A percentile compares a stretch with the other conserved stretches of the same genome.
Conservation (phyloP, 352 stramenopile genomes). For the Phytophthora ohioensis region DNA sequence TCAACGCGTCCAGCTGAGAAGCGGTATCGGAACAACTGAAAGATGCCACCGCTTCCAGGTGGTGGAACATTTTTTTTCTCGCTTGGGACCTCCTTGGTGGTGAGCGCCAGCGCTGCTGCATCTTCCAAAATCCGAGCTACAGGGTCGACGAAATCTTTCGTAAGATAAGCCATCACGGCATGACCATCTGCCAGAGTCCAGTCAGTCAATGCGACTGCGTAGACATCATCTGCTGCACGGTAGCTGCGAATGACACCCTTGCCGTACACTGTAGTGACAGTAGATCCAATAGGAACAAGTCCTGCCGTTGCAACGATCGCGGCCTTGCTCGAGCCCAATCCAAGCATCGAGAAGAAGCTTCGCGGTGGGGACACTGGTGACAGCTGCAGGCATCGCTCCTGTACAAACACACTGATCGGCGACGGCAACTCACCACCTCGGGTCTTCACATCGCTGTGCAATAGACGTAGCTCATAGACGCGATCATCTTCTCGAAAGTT, state of each 20-base stretch:
- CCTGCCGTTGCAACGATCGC: slow-evolving; percentile 5
- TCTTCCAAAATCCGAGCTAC: slow-evolving; percentile 42
- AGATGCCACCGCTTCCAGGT: slow-evolving; percentile 62
- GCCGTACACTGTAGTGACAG: slow-evolving; percentile 66
- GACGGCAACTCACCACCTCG: slow-evolving; percentile 28
- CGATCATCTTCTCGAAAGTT: slow-evolving; percentile 68
- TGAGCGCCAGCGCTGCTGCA: slow-evolving; percentile 45
- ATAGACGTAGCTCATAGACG: slow-evolving; percentile 77
- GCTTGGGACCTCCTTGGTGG: slow-evolving; percentile 22
- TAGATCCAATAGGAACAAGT: slow-evolving; percentile 43
- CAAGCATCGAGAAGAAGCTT: slow-evolving; percentile 77
- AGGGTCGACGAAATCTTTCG: slow-evolving; percentile 46
- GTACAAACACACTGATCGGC: slow-evolving; percentile 52
- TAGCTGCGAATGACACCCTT: slow-evolving; percentile 64
- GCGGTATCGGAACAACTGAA: slow-evolving; percentile 70
- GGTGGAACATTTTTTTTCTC: slow-evolving; percentile 23
- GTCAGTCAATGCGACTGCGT: slow-evolving; percentile 47
- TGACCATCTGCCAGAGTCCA: slow-evolving; percentile 51
- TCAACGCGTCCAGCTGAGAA: slow-evolving; percentile 24
- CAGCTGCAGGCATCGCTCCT: slow-evolving; percentile 61
- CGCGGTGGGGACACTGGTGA: slow-evolving; percentile 63
- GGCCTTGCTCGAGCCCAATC: slow-evolving; percentile 42
- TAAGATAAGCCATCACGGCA: slow-evolving; percentile 65
- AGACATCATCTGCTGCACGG: slow-evolving; percentile 45
- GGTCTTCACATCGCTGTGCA: slow-evolving; percentile 51